Percentiles rank a stretch among this genome's conserved stretches.
These are phyloP conservation scores for Blastobotrys capitulatus DNA, from an alignment of 1,139 yeast genomes.

Conservation along the genomic window DNA sequence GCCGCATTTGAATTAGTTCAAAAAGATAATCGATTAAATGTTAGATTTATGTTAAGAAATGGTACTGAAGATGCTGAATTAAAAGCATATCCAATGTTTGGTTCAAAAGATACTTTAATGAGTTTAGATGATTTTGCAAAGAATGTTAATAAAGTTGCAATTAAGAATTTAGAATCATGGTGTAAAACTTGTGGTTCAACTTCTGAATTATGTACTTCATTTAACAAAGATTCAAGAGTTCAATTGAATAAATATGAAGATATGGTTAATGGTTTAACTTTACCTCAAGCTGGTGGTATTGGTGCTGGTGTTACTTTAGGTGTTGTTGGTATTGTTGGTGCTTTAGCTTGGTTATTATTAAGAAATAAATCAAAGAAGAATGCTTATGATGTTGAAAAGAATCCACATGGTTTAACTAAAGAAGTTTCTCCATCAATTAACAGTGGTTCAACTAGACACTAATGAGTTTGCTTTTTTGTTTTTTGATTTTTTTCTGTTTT, in stretches of 20 bases:
- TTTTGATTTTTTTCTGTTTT: background rate
- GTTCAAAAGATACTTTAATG: slow-evolving; percentile 26
- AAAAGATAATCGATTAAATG: slow-evolving; percentile 28
- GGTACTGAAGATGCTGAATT: slow-evolving; percentile 35
- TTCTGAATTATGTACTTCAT: slow-evolving; percentile 32
- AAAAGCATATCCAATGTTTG: slow-evolving; percentile 36
- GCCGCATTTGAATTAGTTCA: slow-evolving; percentile 39
- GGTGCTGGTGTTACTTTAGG: slow-evolving; percentile 47
- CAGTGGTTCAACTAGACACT: background rate
- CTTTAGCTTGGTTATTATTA: slow-evolving; percentile 12
- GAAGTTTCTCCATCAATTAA: slow-evolving; percentile 5
- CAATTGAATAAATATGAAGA: slow-evolving; percentile 26
- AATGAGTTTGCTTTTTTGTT: background rate
- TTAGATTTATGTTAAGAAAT: slow-evolving; percentile 41
- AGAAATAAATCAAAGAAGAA: slow-evolving; percentile 7
- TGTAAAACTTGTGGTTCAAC: slow-evolving; percentile 35
- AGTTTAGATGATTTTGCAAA: slow-evolving; percentile 34
- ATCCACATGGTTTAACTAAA: slow-evolving; percentile 2
- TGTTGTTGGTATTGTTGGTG: slow-evolving; percentile 30
- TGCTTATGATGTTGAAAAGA: slow-evolving; percentile 2
- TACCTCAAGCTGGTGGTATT: slow-evolving; percentile 44
- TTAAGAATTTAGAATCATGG: slow-evolving; percentile 34
- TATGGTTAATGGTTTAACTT: slow-evolving; percentile 27
- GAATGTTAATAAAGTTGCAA: slow-evolving; percentile 26
- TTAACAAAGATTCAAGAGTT: slow-evolving; percentile 19